Conservation (phyloP, 176 grass and related monocot genomes). For the Avena insularis region DNA sequence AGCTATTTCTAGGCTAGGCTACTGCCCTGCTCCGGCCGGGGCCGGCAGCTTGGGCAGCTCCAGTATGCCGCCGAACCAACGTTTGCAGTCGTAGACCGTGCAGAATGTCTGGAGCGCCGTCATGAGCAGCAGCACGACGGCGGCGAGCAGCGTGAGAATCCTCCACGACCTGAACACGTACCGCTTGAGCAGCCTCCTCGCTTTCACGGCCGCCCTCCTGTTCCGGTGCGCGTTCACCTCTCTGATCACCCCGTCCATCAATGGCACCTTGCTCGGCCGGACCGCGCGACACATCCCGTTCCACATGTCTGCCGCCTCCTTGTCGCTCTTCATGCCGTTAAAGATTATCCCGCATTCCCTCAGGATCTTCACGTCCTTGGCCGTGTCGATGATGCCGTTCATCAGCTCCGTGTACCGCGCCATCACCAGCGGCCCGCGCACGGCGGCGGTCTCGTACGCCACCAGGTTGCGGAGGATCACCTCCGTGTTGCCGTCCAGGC, state of each 20-base stretch:
- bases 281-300: conserved; percentile 70
- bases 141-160: conserved; percentile 69
- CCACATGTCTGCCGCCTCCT: conserved; percentile 61
- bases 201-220: conserved; percentile 38
- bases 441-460: conserved; percentile 64
- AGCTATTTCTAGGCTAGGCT: neutral
- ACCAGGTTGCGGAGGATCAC: conserved; percentile 71
- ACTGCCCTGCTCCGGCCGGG: neutral
- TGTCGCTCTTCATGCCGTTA: conserved; percentile 72
- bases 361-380: conserved; percentile 62
- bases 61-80: conserved; percentile 52
- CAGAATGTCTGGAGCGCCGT: conserved; percentile 79
- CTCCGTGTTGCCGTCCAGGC: conserved; percentile 69
- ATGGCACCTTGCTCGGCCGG: conserved; percentile 57
- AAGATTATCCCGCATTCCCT: conserved; percentile 47
- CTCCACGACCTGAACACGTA: conserved; percentile 81
- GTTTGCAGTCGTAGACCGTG: conserved; percentile 62
- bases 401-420: conserved; percentile 76
- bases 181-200: conserved; percentile 50
- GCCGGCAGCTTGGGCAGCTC: neutral
- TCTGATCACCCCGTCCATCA: conserved; percentile 55
- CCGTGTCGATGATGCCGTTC: conserved; percentile 81
- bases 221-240: conserved; percentile 64
- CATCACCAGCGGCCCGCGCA: conserved; percentile 63
- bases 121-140: conserved; percentile 58